Conservation (phyloP, 192 early-diverging fungal genomes). For the Backusella luteola region DNA sequence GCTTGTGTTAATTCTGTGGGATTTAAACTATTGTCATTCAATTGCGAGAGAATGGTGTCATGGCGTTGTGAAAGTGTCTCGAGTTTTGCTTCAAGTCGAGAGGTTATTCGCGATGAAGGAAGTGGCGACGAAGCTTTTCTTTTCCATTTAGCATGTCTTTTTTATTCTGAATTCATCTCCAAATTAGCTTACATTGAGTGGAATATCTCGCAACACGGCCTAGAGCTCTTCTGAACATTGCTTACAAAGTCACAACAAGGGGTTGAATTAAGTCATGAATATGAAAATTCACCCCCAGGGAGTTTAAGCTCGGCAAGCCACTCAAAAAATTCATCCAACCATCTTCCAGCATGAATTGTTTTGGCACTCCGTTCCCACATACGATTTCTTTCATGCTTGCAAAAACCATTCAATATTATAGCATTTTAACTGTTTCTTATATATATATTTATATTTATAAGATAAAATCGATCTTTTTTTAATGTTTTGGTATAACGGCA, state of each 20-base stretch:
- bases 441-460: too few species aligned
- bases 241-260: background rate
- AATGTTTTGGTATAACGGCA: too few species aligned
- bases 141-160: background rate
- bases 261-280: background rate
- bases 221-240: conserved; percentile 4
- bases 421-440: too few species aligned
- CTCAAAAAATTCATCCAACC: background rate
- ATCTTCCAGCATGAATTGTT: background rate
- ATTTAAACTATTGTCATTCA: conserved; percentile 18
- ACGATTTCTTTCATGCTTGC: too few species aligned
- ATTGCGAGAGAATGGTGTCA: conserved; percentile 24
- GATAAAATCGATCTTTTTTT: too few species aligned
- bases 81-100: conserved; percentile 26
- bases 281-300: background rate
- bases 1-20: conserved; percentile 13
- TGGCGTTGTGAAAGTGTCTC: conserved; percentile 17
- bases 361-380: background rate
- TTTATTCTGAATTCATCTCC: background rate
- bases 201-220: background rate
- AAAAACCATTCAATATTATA: too few species aligned
- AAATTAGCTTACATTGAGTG: background rate
- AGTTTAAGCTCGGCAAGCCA: background rate
- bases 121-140: conserved; percentile 4
- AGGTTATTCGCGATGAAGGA: conserved; percentile 25